These are phyloP conservation scores for Teunomyces kruisii DNA, from an alignment of 805 yeast species.

Conservation along the genomic window DNA sequence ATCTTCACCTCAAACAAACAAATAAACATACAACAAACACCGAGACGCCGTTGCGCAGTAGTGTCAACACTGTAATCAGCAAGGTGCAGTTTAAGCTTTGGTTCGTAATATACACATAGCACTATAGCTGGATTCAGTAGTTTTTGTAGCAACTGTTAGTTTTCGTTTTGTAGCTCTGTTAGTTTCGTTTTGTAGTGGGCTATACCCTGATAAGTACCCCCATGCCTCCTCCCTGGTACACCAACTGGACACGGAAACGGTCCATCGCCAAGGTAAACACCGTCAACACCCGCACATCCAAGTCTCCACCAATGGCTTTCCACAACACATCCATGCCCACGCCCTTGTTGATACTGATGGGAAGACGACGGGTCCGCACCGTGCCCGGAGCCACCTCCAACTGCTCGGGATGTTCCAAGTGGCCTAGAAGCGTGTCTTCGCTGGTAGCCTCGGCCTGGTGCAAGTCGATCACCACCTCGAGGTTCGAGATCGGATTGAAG, in stretches of 20 bases:
- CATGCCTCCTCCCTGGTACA: conserved; percentile 47
- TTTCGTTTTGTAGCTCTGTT: too few relatives aligned
- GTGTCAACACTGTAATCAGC: too few relatives aligned
- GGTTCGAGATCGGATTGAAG: conserved; percentile 53
- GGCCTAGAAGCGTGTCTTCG: conserved; percentile 48
- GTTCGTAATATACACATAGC: too few relatives aligned
- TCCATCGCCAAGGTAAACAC: conserved; percentile 40
- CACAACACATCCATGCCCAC: conserved; percentile 50
- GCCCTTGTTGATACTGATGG: conserved; percentile 47
- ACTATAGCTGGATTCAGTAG: too few relatives aligned
- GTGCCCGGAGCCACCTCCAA: conserved; percentile 53
- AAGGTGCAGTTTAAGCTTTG: too few relatives aligned
- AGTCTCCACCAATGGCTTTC: conserved; percentile 50
- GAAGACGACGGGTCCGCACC: conserved; percentile 48
- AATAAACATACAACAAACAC: too few relatives aligned
- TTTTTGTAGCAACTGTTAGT: too few relatives aligned
- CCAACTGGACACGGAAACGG: conserved; percentile 38
- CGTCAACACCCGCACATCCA: conserved; percentile 48
- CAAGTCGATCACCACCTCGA: conserved; percentile 42
- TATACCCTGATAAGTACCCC: conserved; percentile 10
- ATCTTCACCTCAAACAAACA: too few relatives aligned
- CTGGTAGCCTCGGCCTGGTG: conserved; percentile 48
- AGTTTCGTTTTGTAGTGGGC: too few relatives aligned
- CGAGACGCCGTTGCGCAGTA: too few relatives aligned
- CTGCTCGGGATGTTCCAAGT: conserved; percentile 38